Evolutionary conservation across 1,139 yeast species (phyloP).

Genomic region (Hyphopichia buzzinii): DNA sequence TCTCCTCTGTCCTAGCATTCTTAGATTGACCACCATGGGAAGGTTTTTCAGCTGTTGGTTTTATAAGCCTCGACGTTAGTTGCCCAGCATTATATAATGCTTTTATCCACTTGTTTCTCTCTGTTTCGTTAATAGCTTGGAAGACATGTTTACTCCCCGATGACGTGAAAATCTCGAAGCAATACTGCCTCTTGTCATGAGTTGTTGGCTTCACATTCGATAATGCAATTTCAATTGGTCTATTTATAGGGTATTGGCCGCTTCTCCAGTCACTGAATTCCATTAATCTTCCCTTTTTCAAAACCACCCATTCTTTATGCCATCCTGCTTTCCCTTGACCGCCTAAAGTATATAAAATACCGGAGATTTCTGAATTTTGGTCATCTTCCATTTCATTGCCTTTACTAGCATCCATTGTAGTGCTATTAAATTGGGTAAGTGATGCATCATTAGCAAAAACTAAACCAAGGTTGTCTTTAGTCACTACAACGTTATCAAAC

Average conservation of each 20-base stretch:
- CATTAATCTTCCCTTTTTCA: constrained; percentile 61
- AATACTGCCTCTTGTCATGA: constrained; percentile 49
- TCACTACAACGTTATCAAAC: constrained; percentile 11
- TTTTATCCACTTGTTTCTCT: constrained; percentile 68
- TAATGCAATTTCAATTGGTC: constrained; percentile 72
- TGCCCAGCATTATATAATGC: constrained; percentile 54
- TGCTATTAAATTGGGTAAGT: not conserved
- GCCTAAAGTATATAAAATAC: constrained; percentile 65
- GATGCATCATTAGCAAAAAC: constrained; percentile 17
- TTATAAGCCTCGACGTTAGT: constrained; percentile 23
- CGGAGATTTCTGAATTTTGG: constrained; percentile 40
- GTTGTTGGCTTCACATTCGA: constrained; percentile 60
- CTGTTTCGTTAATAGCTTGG: constrained; percentile 73
- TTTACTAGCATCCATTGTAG: not conserved
- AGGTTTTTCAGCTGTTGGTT: not conserved
- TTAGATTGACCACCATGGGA: not conserved
- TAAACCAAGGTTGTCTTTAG: constrained; percentile 32
- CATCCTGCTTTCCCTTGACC: constrained; percentile 78
- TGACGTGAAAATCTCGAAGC: constrained; percentile 79
- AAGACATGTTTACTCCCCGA: constrained; percentile 67
- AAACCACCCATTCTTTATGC: constrained; percentile 90
- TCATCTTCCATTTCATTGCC: constrained; percentile 11
- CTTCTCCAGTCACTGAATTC: constrained; percentile 85
- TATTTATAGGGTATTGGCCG: constrained; percentile 60
- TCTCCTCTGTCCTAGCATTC: not conserved